Evolutionary conservation across 1,284 basidiomycete species (phyloP).

Genomic region (Singerocomus inundabilis): DNA sequence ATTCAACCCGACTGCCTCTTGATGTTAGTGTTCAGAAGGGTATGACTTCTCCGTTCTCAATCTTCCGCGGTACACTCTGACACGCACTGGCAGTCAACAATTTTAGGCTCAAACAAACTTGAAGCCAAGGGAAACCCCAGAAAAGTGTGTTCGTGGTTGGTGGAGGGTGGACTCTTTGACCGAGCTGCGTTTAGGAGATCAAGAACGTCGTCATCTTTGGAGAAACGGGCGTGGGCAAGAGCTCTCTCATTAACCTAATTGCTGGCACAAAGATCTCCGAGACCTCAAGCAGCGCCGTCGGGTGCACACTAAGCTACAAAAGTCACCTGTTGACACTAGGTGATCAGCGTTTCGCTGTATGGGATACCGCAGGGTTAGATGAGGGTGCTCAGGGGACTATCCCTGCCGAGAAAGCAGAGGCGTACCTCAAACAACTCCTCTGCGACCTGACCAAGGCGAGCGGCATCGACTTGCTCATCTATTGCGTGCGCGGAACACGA

Average conservation of each 20-base stretch:
- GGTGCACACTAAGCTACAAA: slow-evolving; percentile 24
- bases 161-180: background rate
- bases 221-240: slow-evolving; percentile 32
- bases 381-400: slow-evolving; percentile 26
- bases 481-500: slow-evolving; percentile 30
- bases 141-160: slow-evolving; percentile 15
- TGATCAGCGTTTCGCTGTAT: slow-evolving; percentile 19
- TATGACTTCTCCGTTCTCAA: background rate
- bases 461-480: slow-evolving; percentile 26
- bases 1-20: background rate
- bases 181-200: slow-evolving; percentile 2
- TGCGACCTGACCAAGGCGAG: slow-evolving; percentile 11
- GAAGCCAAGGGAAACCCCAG: background rate
- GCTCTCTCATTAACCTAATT: slow-evolving; percentile 31
- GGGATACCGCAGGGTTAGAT: slow-evolving; percentile 31
- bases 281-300: slow-evolving; percentile 25
- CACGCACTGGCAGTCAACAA: slow-evolving; percentile 8
- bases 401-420: slow-evolving; percentile 23
- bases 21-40: slow-evolving; percentile 12
- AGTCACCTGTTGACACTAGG: slow-evolving; percentile 17
- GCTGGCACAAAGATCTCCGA: slow-evolving; percentile 18
- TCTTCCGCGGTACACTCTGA: slow-evolving; percentile 2
- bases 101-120: background rate
- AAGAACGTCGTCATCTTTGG: slow-evolving; percentile 33
- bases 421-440: slow-evolving; percentile 24